Evolutionary conservation across 2,329 filamentous ascomycete genomes (phyloP).

Genomic region (Aspergillus udagawae): DNA sequence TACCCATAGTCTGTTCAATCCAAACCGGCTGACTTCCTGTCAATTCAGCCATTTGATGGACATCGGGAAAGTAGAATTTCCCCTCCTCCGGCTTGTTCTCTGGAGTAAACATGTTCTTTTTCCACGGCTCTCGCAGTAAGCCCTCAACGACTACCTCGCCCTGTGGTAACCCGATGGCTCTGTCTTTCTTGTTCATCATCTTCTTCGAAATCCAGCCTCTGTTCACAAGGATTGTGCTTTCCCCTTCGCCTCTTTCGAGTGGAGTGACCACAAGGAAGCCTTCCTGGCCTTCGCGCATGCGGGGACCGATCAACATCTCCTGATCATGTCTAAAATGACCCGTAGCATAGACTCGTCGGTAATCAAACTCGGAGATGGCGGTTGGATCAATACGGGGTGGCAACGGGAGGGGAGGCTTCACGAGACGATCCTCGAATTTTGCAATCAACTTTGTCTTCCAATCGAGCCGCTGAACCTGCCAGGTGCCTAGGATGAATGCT

Average conservation of each 20-base stretch:
- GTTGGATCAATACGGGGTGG: conserved; percentile 76
- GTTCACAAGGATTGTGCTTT: conserved; percentile 76
- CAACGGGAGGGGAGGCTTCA: conserved; percentile 78
- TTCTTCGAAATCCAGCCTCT: conserved; percentile 87
- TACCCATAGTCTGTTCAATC: conserved; percentile 95
- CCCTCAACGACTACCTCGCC: conserved; percentile 79
- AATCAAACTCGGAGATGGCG: conserved; percentile 88
- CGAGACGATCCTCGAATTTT: conserved; percentile 84
- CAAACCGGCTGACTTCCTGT: conserved; percentile 83
- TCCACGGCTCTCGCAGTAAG: conserved; percentile 81
- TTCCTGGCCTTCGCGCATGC: conserved; percentile 82
- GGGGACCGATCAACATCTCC: conserved; percentile 93
- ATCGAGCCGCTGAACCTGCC: conserved; percentile 88
- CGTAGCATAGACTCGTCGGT: conserved; percentile 71
- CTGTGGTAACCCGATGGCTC: conserved; percentile 61
- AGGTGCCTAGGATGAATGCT: conserved; percentile 83
- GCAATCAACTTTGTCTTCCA: conserved; percentile 95
- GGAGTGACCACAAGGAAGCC: conserved; percentile 92
- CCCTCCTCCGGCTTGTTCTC: conserved; percentile 77
- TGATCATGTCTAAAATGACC: conserved; percentile 79
- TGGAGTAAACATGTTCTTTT: conserved; percentile 97
- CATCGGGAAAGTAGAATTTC: conserved; percentile 94
- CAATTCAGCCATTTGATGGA: conserved; percentile 80
- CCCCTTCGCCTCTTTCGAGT: conserved; percentile 62
- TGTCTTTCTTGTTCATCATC: conserved; percentile 59